A percentile compares a stretch with the other conserved stretches of the same genome.
Evolutionary conservation across 768 basidiomycete species (phyloP).

Genomic region (Vararia minispora): DNA sequence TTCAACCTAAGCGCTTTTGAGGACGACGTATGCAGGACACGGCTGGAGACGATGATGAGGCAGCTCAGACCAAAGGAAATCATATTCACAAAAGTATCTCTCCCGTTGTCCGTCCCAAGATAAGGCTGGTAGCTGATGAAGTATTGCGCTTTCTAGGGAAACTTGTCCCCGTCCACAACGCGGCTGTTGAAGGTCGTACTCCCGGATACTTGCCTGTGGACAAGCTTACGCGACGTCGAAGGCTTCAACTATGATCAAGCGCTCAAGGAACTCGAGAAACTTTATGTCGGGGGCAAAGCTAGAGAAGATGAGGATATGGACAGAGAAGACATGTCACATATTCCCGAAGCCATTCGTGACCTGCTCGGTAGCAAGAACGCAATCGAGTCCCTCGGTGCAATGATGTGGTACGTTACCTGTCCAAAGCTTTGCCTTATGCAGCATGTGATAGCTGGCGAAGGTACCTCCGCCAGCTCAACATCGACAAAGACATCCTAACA

Average conservation of each 20-base stretch:
- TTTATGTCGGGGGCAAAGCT: constrained; percentile 48
- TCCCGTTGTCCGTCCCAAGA: background rate
- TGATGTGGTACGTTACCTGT: constrained; percentile 65
- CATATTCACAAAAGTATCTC: constrained; percentile 72
- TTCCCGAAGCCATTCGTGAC: constrained; percentile 66
- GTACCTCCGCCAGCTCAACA: constrained; percentile 88
- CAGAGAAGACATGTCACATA: constrained; percentile 22
- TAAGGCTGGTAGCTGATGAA: background rate
- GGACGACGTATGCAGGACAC: constrained; percentile 89
- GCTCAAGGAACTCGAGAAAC: constrained; percentile 48
- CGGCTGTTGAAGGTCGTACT: constrained; percentile 75
- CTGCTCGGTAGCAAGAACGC: constrained; percentile 58
- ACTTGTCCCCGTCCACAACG: constrained; percentile 71
- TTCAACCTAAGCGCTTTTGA: constrained; percentile 86
- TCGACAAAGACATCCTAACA: constrained; percentile 88
- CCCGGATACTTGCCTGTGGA: constrained; percentile 81
- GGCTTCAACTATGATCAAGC: constrained; percentile 71
- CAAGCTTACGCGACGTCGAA: constrained; percentile 70
- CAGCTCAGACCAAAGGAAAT: constrained; percentile 88
- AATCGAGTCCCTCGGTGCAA: constrained; percentile 79
- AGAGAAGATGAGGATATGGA: constrained; percentile 34
- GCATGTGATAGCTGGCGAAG: constrained; percentile 21
- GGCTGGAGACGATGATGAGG: constrained; percentile 85
- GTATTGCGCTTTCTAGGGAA: constrained; percentile 43
- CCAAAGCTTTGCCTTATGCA: background rate